Evolutionary conservation across 352 stramenopile species (phyloP), one percentile per base, ranked within the genome.

Genomic region (Blastocystis sp.): DNA sequence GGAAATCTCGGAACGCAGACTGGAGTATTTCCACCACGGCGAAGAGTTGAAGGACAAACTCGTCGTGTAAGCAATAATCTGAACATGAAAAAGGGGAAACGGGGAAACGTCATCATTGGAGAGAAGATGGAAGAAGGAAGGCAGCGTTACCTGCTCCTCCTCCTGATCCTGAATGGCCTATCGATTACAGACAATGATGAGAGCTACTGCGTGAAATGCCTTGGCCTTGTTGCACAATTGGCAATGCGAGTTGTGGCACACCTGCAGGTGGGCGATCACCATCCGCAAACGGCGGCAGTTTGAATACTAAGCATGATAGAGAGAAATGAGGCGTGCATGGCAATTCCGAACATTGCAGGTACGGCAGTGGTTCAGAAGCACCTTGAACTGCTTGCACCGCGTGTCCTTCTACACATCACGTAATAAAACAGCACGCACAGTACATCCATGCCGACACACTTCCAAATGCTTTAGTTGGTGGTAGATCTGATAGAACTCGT

Each of bases 1-100:
- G n/a, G 57, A 64, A 63, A 84, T 68, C 34, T 84, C 74, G 28
- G 43, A 59, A 10, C 48, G 34, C 1, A 84, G 74, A 9, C 28
- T 28, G 11, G 74, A 68, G 38, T 54, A 57, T 19, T 69, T 68
- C 74, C 74, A 84, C 74, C 74, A 84, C 21, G 74, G 74, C n/a
- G 74, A 84, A 45, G 57, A 70, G 14, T 54, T 59, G 4, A 43
- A 52, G 3, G 11, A 59, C 28, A 69, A 10, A 34, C 38, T 69
- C 11, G 40, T 38, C 38, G 34, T 68, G 34, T 84, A 84, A 3
- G 21, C 17, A 28, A 40, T 64, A 52, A 68, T 43, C 74, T 84
- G 52, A n/a, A 10, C 9, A 11, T 7, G 4, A 69, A 40, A 62
- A 52, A 4, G 7, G 24, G 38, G 40, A 21, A 74, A 74, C 3